A percentile compares a stretch with the other conserved stretches of the same genome.
phyloP scores from a whole-genome alignment of 371 early-diverging fungal genomes.

The Apophysomyces variabilis region DNA sequence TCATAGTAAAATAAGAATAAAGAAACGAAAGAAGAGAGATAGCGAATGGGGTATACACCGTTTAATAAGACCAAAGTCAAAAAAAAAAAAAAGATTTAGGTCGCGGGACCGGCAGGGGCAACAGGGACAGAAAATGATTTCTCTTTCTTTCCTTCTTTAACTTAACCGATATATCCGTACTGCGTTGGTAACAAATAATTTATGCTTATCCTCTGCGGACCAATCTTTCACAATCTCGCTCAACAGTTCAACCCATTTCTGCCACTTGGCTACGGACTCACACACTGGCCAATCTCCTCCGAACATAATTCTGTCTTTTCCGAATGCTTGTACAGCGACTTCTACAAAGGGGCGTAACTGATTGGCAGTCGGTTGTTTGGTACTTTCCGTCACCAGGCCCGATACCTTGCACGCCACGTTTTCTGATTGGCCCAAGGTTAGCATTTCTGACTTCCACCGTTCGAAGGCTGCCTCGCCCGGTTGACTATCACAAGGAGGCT shows the following conservation, averaged over 20 bases:
- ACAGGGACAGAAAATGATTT: not conserved
- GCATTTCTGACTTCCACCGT: conserved; percentile 36
- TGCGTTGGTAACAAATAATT: conserved; percentile 47
- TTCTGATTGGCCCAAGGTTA: conserved; percentile 19
- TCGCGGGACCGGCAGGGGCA: not conserved
- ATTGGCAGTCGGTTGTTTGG: conserved; percentile 11
- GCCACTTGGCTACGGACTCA: conserved; percentile 32
- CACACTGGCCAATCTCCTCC: conserved; percentile 53
- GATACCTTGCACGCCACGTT: conserved; percentile 51
- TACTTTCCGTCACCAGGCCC: conserved; percentile 42
- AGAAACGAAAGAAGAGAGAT: not conserved
- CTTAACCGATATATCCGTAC: conserved; percentile 20
- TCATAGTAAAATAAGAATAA: not conserved
- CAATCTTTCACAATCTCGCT: conserved; percentile 30
- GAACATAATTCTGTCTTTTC: conserved; percentile 47
- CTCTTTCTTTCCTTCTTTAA: too few relatives aligned
- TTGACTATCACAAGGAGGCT: conserved; percentile 46
- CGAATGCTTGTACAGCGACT: conserved; percentile 39
- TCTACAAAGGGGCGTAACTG: conserved; percentile 45
- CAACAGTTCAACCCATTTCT: conserved; percentile 37
- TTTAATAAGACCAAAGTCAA: too few relatives aligned
- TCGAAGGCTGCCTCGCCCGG: conserved; percentile 36
- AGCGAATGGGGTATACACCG: not conserved
- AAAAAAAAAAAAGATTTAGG: not conserved
- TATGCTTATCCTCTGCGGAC: conserved; percentile 38